Evolutionary conservation across 257 asterid genomes (phyloP).

Genomic region (Pogostemon cablin): DNA sequence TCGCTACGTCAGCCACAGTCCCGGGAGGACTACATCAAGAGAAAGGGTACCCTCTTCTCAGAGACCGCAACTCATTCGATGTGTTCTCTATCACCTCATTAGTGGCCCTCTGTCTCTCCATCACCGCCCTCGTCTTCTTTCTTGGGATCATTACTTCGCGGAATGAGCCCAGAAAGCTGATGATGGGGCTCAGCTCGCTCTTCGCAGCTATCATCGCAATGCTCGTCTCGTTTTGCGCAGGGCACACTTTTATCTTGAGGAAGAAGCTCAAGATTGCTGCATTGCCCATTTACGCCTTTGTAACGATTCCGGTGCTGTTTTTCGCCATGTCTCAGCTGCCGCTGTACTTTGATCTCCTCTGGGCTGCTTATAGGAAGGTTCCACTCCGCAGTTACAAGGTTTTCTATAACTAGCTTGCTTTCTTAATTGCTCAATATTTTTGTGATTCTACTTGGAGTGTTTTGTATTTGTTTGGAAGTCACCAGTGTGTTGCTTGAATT

Average conservation of each 20-base stretch:
- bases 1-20: constrained; percentile 58
- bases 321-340: constrained; percentile 56
- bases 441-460: no score
- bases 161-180: constrained; percentile 53
- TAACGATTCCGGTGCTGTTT: constrained; percentile 48
- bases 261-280: constrained; percentile 38
- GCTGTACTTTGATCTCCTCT: constrained; percentile 55
- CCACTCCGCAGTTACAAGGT: constrained; percentile 52
- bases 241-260: constrained; percentile 51
- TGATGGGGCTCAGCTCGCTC: constrained; percentile 50
- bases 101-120: constrained; percentile 58
- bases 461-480: no score
- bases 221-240: constrained; percentile 61
- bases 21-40: constrained; percentile 55
- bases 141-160: constrained; percentile 66
- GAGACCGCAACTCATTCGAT: constrained; percentile 35
- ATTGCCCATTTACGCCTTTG: constrained; percentile 47
- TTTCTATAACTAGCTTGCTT: no score
- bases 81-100: constrained; percentile 52
- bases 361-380: constrained; percentile 42
- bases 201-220: constrained; percentile 62
- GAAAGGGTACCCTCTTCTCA: constrained; percentile 45
- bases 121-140: constrained; percentile 61
- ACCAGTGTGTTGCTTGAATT: no score
- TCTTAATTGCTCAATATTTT: no score